Evolutionary conservation across 2,329 filamentous ascomycete species (phyloP).

Genomic region (Dactylonectria estremocensis): DNA sequence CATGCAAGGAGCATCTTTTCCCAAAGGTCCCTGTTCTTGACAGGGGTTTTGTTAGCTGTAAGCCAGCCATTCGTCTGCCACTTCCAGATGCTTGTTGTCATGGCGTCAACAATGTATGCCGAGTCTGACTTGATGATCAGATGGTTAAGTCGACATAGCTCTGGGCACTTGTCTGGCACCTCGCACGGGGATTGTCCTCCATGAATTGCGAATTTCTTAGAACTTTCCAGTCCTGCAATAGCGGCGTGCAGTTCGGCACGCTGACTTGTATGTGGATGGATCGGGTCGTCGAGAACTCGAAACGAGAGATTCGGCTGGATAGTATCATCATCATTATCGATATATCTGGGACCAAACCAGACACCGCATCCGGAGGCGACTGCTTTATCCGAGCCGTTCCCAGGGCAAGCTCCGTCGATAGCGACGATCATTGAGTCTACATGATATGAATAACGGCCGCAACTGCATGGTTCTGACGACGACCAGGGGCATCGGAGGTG

Average conservation of each 20-base stretch:
- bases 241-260: neutral
- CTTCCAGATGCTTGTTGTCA: neutral
- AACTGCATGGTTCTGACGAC: neutral
- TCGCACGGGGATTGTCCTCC: neutral
- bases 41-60: neutral
- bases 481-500: neutral
- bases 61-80: neutral
- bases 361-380: neutral
- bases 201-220: neutral
- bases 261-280: neutral
- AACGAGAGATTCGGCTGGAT: neutral
- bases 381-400: neutral
- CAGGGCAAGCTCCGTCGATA: neutral
- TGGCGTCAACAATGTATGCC: neutral
- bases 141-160: neutral
- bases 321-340: neutral
- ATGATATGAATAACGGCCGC: slow-evolving; percentile 1
- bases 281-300: neutral
- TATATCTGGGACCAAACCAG: neutral
- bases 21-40: neutral
- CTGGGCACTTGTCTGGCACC: neutral
- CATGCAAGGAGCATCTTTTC: neutral
- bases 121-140: neutral
- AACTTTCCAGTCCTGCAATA: neutral
- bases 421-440: neutral